phyloP scores from a whole-genome alignment of 2,329 filamentous ascomycete species.

The Monilinia fructicola region DNA sequence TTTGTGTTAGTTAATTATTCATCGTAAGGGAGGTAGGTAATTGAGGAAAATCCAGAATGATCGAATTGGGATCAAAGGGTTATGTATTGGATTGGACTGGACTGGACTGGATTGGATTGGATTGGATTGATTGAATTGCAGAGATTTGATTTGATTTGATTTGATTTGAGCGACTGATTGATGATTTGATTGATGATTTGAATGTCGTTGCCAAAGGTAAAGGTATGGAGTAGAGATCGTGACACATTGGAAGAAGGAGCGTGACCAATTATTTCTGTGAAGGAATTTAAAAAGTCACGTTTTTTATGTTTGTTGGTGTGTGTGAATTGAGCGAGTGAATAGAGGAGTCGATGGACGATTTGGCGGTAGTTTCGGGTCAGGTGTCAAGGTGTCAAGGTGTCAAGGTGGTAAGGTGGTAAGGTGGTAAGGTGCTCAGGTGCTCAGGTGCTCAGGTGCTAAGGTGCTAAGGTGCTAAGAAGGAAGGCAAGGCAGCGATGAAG shows the following conservation, averaged over 20 bases:
- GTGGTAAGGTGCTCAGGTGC: background rate
- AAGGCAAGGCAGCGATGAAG: constrained; percentile 8
- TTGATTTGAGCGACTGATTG: background rate
- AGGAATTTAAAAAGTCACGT: constrained; percentile 1
- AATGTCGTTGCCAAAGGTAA: background rate
- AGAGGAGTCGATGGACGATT: background rate
- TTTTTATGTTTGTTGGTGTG: background rate
- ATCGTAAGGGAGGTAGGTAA: background rate
- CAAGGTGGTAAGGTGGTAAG: background rate
- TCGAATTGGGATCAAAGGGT: constrained; percentile 1
- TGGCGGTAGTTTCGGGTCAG: background rate
- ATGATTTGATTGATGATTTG: background rate
- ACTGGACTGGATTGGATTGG: background rate
- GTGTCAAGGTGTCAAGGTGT: background rate
- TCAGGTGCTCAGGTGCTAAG: too few species aligned
- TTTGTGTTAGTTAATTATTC: constrained; percentile 18
- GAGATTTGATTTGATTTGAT: too few species aligned
- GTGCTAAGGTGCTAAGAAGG: too few species aligned
- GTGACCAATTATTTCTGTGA: background rate
- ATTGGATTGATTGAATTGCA: constrained; percentile 6
- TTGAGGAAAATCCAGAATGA: background rate
- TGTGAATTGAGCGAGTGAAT: background rate
- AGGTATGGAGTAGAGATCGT: background rate
- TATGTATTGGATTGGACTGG: background rate
- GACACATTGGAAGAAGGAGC: background rate